Evolutionary conservation across 2,329 filamentous ascomycete genomes (phyloP), one percentile per base, ranked within the genome.

Genomic region (Calonectria crousiana): DNA sequence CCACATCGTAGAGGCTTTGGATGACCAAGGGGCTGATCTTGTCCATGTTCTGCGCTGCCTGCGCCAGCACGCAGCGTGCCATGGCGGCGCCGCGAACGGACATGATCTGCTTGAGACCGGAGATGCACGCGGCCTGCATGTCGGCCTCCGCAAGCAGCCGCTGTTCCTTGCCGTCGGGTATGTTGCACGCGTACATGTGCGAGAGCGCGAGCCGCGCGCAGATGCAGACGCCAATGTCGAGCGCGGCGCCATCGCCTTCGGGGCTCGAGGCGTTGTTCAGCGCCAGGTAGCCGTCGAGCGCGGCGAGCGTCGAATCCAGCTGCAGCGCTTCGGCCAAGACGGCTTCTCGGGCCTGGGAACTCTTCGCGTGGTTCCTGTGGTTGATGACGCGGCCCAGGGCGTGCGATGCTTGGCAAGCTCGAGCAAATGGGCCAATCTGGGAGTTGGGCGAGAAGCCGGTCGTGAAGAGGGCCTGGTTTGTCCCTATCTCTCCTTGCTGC

Each of bases 121-220:
- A 28, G n/a, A 71, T 71, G n/a, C 49, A 71, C 13, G 28, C 69
- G 14, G 60, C 49, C 20, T 71, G 69, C 69, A 71, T 71, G 4
- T 20, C 26, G 30, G 30, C 58, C 9, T 71, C 69, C 26, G 65
- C 60, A 13, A 58, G 20, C 11, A 56, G n/a, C 9, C 69, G 60
- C 2, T 53, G 60, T 4, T 65, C 49, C 8, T 20, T 20, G 23
- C 41, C 38, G 47, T 71, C 60, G 18, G 49, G 69, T 34, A 66
- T 30, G 18, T 71, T 71, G n/a, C 69, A 71, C 6, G 68, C 68
- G 20, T 71, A 71, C 14, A 71, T 41, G 38, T 41, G 38, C 38
- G 38, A 41, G 38, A 41, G 38, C 38, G 38, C 38, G 1, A 41
- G 38, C 38, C 38, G 38, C 13, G 38, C 38, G 18, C 38, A 20